Evolutionary conservation across 371 early-diverging fungal species (phyloP).

Genomic region (Mortierella sp.): DNA sequence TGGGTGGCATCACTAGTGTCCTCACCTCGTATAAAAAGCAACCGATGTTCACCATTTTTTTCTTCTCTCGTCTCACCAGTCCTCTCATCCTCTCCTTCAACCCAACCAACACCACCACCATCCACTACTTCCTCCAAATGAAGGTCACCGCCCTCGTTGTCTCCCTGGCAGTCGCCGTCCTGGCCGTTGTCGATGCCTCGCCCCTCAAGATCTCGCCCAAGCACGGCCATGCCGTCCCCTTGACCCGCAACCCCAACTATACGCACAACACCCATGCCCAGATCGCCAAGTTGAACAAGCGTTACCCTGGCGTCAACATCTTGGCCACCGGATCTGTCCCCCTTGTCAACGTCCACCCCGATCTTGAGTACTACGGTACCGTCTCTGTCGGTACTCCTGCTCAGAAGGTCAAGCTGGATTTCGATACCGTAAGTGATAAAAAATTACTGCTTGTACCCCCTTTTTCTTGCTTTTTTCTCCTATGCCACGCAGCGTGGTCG

Average conservation of each 20-base stretch:
- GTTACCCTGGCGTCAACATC: conserved; percentile 9
- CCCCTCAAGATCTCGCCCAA: conserved; percentile 22
- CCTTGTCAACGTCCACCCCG: conserved; percentile 15
- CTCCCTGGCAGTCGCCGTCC: conserved; percentile 40
- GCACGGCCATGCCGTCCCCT: conserved; percentile 22
- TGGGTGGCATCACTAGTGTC: neutral
- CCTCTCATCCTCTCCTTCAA: neutral
- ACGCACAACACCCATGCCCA: conserved; percentile 34
- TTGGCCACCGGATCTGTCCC: conserved; percentile 16
- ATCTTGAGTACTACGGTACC: conserved; percentile 64
- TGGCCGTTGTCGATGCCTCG: conserved; percentile 34
- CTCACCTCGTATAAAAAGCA: neutral
- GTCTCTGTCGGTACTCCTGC: conserved; percentile 75
- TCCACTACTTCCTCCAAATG: conserved; percentile 8
- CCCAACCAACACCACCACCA: neutral
- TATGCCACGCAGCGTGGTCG: neutral
- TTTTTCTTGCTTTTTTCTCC: neutral
- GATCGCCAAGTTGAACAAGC: conserved; percentile 27
- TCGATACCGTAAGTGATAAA: conserved; percentile 69
- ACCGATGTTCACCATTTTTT: neutral
- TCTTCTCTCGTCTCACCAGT: neutral
- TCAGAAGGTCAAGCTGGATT: conserved; percentile 70
- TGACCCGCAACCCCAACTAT: conserved; percentile 40
- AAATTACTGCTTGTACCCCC: neutral
- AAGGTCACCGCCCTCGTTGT: conserved; percentile 36